phyloP scores from a whole-genome alignment of 306 rosid species.

The Crataegus laevigata region DNA sequence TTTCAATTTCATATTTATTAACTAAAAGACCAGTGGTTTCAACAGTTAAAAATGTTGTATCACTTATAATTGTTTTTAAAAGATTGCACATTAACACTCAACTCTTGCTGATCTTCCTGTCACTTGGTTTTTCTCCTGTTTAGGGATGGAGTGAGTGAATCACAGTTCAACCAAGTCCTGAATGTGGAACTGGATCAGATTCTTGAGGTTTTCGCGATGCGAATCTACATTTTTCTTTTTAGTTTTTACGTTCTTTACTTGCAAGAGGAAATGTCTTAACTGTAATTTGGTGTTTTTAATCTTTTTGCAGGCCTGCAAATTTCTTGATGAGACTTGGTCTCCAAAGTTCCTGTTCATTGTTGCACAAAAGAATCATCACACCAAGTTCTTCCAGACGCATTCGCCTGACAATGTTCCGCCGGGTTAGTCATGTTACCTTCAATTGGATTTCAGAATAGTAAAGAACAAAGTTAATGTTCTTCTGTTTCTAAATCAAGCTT shows the following conservation, averaged over 20 bases:
- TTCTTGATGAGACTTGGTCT: conserved; percentile 65
- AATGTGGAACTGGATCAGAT: conserved; percentile 73
- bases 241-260: background rate
- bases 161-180: conserved; percentile 81
- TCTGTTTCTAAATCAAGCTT: background rate
- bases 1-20: background rate
- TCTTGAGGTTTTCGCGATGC: conserved; percentile 42
- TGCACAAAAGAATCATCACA: conserved; percentile 84
- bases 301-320: conserved; percentile 60
- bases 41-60: background rate
- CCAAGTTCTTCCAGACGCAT: conserved; percentile 61
- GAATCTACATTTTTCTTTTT: background rate
- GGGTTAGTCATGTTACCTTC: conserved; percentile 26
- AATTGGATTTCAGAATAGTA: background rate
- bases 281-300: background rate
- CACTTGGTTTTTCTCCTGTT: background rate
- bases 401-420: conserved; percentile 79
- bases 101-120: background rate
- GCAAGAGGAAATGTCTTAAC: background rate
- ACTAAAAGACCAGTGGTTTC: background rate
- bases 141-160: conserved; percentile 94
- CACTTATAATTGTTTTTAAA: background rate
- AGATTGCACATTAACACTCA: background rate
- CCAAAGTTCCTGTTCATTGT: conserved; percentile 76
- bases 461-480: background rate